Evolutionary conservation across 2,329 filamentous ascomycete genomes (phyloP).

Genomic region (Clarireedia sp.): DNA sequence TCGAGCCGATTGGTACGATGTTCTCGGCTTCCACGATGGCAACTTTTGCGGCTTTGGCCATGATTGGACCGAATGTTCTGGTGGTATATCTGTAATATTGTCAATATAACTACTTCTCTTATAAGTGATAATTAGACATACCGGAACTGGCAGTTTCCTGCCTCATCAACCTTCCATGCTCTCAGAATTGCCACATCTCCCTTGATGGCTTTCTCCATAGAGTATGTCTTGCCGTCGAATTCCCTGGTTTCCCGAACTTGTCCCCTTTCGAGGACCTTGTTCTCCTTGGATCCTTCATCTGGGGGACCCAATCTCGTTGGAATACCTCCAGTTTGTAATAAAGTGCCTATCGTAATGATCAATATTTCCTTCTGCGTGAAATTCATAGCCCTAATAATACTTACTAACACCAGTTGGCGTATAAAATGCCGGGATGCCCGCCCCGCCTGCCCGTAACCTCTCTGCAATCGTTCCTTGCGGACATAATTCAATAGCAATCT

Average conservation of each 20-base stretch:
- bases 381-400: conserved; percentile 20
- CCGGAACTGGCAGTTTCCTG: conserved; percentile 55
- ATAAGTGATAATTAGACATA: not conserved
- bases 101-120: conserved; percentile 22
- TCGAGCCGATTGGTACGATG: conserved; percentile 66
- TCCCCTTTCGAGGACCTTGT: conserved; percentile 50
- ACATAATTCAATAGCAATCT: conserved; percentile 65
- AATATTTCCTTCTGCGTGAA: not conserved
- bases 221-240: conserved; percentile 63
- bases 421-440: conserved; percentile 72
- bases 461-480: conserved; percentile 68
- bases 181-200: conserved; percentile 72
- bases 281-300: conserved; percentile 29
- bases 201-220: conserved; percentile 68
- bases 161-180: conserved; percentile 67
- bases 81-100: conserved; percentile 47
- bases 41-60: conserved; percentile 70
- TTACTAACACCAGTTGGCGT: conserved; percentile 62
- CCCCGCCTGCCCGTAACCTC: conserved; percentile 61
- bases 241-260: conserved; percentile 60
- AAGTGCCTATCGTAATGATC: conserved; percentile 39
- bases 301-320: conserved; percentile 52
- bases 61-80: conserved; percentile 64
- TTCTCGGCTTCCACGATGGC: conserved; percentile 80
- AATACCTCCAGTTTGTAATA: conserved; percentile 61